Evolutionary conservation across 177 flowering plant species (phyloP).

Genomic region (Vitis hybrid): DNA sequence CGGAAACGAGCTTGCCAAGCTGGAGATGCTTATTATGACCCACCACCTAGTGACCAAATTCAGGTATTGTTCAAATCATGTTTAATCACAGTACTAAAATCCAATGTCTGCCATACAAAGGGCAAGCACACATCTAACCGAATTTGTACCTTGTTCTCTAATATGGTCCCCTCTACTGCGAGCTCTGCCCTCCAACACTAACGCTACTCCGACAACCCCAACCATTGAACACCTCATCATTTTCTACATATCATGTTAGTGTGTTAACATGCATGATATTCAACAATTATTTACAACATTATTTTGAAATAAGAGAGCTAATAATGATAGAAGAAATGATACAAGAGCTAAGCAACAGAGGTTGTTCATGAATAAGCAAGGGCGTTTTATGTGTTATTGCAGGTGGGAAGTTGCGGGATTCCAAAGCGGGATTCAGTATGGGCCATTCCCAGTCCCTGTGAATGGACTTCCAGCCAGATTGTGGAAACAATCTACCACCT

Average conservation of each 20-base stretch:
- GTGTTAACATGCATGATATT: neutral
- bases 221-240: too few species aligned
- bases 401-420: conserved; percentile 79
- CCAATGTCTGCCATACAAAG: neutral
- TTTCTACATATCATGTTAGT: too few species aligned
- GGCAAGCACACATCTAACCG: too few species aligned
- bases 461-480: conserved; percentile 74
- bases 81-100: neutral
- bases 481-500: conserved; percentile 53
- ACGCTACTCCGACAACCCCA: too few species aligned
- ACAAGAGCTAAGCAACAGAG: neutral
- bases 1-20: conserved; percentile 87
- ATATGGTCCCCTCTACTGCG: neutral
- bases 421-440: conserved; percentile 56
- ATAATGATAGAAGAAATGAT: too few species aligned
- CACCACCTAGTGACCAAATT: conserved; percentile 76
- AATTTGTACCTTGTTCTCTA: neutral
- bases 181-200: too few species aligned
- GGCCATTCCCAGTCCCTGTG: conserved; percentile 75
- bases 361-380: neutral
- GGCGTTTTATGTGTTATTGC: conserved; percentile 25
- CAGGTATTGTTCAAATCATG: conserved; percentile 44
- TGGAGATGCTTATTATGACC: conserved; percentile 62
- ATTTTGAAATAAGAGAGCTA: too few species aligned
- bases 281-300: neutral